Percentiles rank a stretch among this genome's conserved stretches.
Conservation (phyloP, 352 stramenopile species). For the Phytophthora pisi region DNA sequence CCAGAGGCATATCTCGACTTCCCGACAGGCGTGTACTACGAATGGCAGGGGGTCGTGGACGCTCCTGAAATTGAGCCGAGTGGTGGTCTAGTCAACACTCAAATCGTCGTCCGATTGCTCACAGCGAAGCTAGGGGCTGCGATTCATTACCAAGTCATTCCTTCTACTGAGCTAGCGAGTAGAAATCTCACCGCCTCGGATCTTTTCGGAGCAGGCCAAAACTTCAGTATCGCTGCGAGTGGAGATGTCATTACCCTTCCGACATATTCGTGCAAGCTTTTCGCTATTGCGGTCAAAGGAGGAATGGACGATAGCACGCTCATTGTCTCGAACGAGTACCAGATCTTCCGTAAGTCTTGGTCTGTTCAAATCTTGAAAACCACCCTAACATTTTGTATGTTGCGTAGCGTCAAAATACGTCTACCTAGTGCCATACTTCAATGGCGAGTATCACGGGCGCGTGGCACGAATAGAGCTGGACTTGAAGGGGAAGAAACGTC, state of each 20-base stretch:
- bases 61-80: constrained; percentile 61
- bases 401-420: constrained; percentile 69
- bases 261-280: constrained; percentile 63
- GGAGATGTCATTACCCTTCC: constrained; percentile 61
- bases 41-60: constrained; percentile 68
- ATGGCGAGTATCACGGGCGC: constrained; percentile 65
- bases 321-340: constrained; percentile 55
- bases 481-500: constrained; percentile 76
- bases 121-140: constrained; percentile 52
- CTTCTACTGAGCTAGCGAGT: constrained; percentile 19
- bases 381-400: constrained; percentile 7
- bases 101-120: constrained; percentile 60
- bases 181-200: constrained; percentile 20
- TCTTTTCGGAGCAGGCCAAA: constrained; percentile 36
- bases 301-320: constrained; percentile 60
- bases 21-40: constrained; percentile 73
- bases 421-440: constrained; percentile 77
- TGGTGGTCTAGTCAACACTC: constrained; percentile 60
- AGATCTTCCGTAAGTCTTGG: constrained; percentile 57
- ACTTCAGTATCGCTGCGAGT: constrained; percentile 37
- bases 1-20: constrained; percentile 73
- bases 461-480: constrained; percentile 74
- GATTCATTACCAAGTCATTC: constrained; percentile 68
- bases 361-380: background rate
- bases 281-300: constrained; percentile 66